Conservation (phyloP, 805 yeast genomes). For the Metschnikowia kofuensis region DNA sequence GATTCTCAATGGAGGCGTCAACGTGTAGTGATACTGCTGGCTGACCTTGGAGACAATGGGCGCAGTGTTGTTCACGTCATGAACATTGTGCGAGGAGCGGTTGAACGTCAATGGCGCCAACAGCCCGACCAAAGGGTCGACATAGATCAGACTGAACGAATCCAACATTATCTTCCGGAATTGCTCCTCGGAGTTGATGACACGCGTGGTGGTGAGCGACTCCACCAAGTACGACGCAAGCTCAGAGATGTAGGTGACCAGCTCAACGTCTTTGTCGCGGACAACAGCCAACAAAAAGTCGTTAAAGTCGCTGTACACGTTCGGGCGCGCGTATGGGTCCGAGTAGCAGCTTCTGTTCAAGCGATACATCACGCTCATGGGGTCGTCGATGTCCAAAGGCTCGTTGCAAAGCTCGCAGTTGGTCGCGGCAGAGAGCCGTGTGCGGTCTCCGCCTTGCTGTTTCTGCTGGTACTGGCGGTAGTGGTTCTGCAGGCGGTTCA, state of each 20-base stretch:
- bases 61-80: constrained; percentile 18
- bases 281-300: constrained; percentile 25
- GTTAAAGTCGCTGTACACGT: constrained; percentile 28
- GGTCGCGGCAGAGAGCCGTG: constrained; percentile 16
- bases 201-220: constrained; percentile 22
- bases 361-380: constrained; percentile 24
- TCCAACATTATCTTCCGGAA: constrained; percentile 34
- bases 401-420: constrained; percentile 29
- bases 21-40: constrained; percentile 19
- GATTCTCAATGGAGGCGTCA: constrained; percentile 17
- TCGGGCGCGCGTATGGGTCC: constrained; percentile 27
- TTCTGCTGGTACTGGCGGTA: constrained; percentile 19
- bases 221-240: constrained; percentile 19
- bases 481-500: constrained; percentile 14
- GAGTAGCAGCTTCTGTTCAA: constrained; percentile 28
- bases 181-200: constrained; percentile 30
- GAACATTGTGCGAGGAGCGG: constrained; percentile 30
- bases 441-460: constrained; percentile 17
- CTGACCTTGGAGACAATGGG: constrained; percentile 18
- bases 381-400: constrained; percentile 24
- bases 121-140: constrained; percentile 40
- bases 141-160: constrained; percentile 32
- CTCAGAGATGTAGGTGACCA: constrained; percentile 16
- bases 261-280: constrained; percentile 15
- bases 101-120: constrained; percentile 27